Evolutionary conservation across 2,329 filamentous ascomycete species (phyloP).

Genomic region (Mycosphaerella sp.): DNA sequence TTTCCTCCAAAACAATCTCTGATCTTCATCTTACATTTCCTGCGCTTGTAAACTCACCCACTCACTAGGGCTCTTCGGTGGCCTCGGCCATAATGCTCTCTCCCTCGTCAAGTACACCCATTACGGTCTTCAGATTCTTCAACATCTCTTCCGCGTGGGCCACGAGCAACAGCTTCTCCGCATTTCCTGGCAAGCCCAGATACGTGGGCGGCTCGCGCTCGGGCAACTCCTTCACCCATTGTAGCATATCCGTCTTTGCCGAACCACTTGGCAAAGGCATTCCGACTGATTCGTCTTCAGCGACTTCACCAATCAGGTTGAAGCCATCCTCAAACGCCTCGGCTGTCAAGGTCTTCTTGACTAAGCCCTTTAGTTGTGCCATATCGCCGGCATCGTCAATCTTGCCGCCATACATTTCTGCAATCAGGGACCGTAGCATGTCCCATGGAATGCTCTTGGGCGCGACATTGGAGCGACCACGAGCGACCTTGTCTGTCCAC

Average conservation of each 20-base stretch:
- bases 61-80: conserved; percentile 14
- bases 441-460: conserved; percentile 95
- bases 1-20: neutral
- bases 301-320: conserved; percentile 66
- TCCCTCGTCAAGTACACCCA: conserved; percentile 83
- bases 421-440: conserved; percentile 82
- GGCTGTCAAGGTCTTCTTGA: conserved; percentile 72
- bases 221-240: conserved; percentile 85
- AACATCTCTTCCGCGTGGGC: conserved; percentile 82
- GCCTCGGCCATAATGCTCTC: conserved; percentile 66
- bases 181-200: conserved; percentile 86
- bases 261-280: conserved; percentile 74
- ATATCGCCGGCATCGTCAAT: conserved; percentile 90
- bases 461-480: conserved; percentile 84
- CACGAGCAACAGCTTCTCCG: conserved; percentile 88
- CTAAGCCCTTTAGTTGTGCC: conserved; percentile 62
- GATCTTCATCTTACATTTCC: neutral
- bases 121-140: conserved; percentile 74
- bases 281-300: conserved; percentile 37
- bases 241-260: conserved; percentile 74
- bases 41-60: neutral
- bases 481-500: conserved; percentile 79
- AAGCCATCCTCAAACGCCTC: conserved; percentile 89
- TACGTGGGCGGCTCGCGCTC: conserved; percentile 96
- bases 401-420: conserved; percentile 96